Percentiles rank a stretch among this genome's conserved stretches.
phyloP scores from a whole-genome alignment of 1,284 basidiomycete genomes.

The Rhodotorula sp. region DNA sequence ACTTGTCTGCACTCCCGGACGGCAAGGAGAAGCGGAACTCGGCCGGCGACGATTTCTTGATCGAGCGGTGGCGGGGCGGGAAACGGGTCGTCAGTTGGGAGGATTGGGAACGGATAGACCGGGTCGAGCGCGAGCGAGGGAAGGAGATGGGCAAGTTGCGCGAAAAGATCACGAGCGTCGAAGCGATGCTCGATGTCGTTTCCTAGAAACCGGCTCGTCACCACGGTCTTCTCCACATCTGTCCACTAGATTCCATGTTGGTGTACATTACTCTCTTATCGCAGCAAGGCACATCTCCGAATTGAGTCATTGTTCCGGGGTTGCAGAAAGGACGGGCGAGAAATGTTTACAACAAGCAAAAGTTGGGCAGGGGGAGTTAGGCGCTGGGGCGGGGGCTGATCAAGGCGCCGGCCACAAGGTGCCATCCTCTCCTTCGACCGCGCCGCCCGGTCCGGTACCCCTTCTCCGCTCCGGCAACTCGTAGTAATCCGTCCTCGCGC shows the following conservation, averaged over 20 bases:
- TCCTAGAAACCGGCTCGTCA: no score
- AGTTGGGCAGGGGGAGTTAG: not conserved
- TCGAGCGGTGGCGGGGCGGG: conserved; percentile 18
- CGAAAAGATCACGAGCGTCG: conserved; percentile 44
- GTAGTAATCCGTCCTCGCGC: conserved; percentile 37
- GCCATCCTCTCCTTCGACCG: conserved; percentile 26
- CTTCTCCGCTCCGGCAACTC: conserved; percentile 25
- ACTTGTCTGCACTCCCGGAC: conserved; percentile 46
- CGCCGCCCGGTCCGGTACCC: conserved; percentile 13
- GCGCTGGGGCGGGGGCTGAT: not conserved
- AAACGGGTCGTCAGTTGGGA: conserved; percentile 39
- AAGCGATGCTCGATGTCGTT: conserved; percentile 41
- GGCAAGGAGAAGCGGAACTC: not conserved
- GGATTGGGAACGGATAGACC: conserved; percentile 44
- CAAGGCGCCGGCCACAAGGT: conserved; percentile 36
- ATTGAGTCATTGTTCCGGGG: no score
- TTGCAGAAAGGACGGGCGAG: no score
- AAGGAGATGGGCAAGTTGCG: conserved; percentile 41
- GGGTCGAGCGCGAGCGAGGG: conserved; percentile 40
- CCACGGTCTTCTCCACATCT: no score
- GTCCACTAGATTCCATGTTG: no score
- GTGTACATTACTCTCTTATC: no score
- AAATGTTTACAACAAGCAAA: not conserved
- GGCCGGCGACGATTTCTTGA: not conserved
- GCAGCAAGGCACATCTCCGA: no score